phyloP scores from a whole-genome alignment of 306 rosid species.

The Delonix regia region DNA sequence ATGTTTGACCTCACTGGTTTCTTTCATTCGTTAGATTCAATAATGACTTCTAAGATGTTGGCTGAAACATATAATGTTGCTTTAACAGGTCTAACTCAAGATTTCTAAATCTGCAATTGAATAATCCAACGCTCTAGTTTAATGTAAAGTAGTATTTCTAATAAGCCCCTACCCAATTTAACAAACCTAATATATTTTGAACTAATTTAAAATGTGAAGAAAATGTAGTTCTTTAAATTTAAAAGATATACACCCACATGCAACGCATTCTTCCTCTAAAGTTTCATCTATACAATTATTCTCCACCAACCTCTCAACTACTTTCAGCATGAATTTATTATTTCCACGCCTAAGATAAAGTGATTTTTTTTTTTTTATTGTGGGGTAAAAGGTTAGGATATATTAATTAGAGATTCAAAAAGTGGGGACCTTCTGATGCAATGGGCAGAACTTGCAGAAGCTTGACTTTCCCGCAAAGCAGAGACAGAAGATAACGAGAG shows the following conservation, averaged over 20 bases:
- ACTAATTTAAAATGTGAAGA: constrained; percentile 4
- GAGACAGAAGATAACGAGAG: constrained; percentile 33
- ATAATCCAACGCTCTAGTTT: neutral
- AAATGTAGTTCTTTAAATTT: constrained; percentile 12
- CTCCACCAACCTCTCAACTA: constrained; percentile 31
- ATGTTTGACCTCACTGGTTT: neutral
- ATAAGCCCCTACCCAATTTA: constrained; percentile 30
- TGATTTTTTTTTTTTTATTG: no score
- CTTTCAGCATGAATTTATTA: constrained; percentile 26
- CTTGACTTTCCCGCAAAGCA: constrained; percentile 46
- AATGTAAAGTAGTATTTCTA: neutral
- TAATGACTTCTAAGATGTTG: neutral
- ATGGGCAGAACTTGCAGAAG: constrained; percentile 31
- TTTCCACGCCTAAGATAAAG: neutral
- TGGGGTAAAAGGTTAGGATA: neutral
- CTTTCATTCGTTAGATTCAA: neutral
- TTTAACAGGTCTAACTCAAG: neutral
- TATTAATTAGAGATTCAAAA: neutral
- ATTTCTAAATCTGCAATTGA: neutral
- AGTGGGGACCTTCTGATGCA: constrained; percentile 36
- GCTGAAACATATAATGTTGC: neutral
- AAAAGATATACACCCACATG: constrained; percentile 27
- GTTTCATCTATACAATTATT: neutral
- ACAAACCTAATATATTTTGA: constrained; percentile 33
- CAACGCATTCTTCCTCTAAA: neutral